These are phyloP conservation scores for Rhodotorula paludigena DNA, from an alignment of 768 basidiomycete species.

Conservation along the genomic window DNA sequence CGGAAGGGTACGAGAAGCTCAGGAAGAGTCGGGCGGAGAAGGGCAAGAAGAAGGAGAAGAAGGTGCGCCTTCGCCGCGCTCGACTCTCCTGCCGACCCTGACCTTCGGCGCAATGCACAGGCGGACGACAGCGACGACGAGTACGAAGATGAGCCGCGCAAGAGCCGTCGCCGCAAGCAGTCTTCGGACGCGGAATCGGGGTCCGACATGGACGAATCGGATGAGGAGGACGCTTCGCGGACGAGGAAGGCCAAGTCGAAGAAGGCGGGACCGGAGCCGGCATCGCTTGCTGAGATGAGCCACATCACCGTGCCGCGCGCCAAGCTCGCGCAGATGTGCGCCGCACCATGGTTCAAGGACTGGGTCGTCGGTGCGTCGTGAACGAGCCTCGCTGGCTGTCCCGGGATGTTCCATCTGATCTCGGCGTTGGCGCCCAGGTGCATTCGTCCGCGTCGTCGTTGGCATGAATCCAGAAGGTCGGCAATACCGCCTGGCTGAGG, in stretches of 20 bases:
- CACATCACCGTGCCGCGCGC: constrained; percentile 64
- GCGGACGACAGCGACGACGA: constrained; percentile 47
- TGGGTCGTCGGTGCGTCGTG: constrained; percentile 63
- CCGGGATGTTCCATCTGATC: no score
- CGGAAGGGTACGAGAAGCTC: constrained; percentile 54
- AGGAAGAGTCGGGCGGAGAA: constrained; percentile 82
- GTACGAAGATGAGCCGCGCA: constrained; percentile 47
- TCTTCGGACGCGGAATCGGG: constrained; percentile 46
- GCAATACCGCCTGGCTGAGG: constrained; percentile 77
- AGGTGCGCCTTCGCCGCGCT: constrained; percentile 6
- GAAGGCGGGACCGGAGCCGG: constrained; percentile 55
- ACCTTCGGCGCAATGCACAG: constrained; percentile 10
- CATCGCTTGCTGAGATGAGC: constrained; percentile 54
- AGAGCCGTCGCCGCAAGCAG: constrained; percentile 45
- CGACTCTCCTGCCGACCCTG: background rate
- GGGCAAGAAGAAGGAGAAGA: constrained; percentile 61
- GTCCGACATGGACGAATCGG: constrained; percentile 76
- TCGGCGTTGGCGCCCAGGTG: constrained; percentile 52
- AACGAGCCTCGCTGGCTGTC: background rate
- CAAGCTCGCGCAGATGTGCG: constrained; percentile 63
- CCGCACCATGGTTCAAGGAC: constrained; percentile 79
- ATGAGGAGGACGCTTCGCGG: constrained; percentile 58
- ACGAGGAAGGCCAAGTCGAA: constrained; percentile 45
- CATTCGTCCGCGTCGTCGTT: constrained; percentile 80
- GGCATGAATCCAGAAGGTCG: constrained; percentile 55